These are phyloP conservation scores for Lentinula novae-zelandiae DNA, from an alignment of 1,284 basidiomycete species.

Conservation along the genomic window DNA sequence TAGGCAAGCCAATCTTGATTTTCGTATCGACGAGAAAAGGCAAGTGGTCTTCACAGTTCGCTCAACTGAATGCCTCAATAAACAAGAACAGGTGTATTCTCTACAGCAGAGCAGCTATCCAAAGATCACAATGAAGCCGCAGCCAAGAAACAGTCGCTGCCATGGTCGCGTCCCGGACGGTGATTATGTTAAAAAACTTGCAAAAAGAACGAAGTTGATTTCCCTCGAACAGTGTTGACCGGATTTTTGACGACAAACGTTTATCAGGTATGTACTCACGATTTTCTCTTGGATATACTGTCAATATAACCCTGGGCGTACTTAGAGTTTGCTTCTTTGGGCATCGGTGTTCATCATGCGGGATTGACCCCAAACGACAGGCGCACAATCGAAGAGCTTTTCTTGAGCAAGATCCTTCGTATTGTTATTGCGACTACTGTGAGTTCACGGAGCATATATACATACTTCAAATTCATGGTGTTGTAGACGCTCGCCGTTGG, in stretches of 20 bases:
- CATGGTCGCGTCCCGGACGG: slow-evolving; percentile 61
- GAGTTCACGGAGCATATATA: slow-evolving; percentile 20
- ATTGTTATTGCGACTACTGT: slow-evolving; percentile 76
- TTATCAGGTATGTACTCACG: slow-evolving; percentile 44
- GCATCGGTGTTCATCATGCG: slow-evolving; percentile 87
- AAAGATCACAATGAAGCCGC: slow-evolving; percentile 66
- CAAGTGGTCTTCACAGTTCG: slow-evolving; percentile 22
- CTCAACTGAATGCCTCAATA: not conserved
- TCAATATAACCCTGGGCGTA: not conserved
- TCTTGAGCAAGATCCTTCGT: slow-evolving; percentile 58
- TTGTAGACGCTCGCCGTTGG: slow-evolving; percentile 81
- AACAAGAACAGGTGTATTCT: slow-evolving; percentile 49
- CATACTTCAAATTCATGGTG: not conserved
- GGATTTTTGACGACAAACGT: slow-evolving; percentile 58
- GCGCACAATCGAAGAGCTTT: slow-evolving; percentile 67
- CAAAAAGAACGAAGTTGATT: slow-evolving; percentile 10
- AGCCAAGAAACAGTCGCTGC: slow-evolving; percentile 46
- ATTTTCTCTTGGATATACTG: not conserved
- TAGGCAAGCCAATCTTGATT: slow-evolving; percentile 77
- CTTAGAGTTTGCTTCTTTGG: slow-evolving; percentile 55
- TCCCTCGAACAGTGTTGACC: slow-evolving; percentile 39
- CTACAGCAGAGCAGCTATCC: slow-evolving; percentile 70
- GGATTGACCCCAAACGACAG: slow-evolving; percentile 76
- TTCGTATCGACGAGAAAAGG: slow-evolving; percentile 88
- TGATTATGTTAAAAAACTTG: slow-evolving; percentile 21